A percentile compares a stretch with the other conserved stretches of the same genome.
Evolutionary conservation across 2,329 filamentous ascomycete genomes (phyloP).

Genomic region (Aspergillus costaricaensis): DNA sequence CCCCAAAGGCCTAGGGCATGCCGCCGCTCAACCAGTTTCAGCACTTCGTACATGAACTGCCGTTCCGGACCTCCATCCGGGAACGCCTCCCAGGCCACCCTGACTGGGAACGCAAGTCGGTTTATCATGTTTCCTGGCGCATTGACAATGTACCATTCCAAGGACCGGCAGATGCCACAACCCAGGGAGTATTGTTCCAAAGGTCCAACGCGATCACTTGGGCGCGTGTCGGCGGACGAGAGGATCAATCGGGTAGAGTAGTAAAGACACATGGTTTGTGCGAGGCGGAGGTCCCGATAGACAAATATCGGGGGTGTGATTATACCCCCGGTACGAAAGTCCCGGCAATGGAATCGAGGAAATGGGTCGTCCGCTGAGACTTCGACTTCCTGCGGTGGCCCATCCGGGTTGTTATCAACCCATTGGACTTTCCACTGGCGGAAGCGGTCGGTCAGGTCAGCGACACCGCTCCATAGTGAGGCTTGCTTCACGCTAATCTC

Average conservation of each 20-base stretch:
- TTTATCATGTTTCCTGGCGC: conserved; percentile 44
- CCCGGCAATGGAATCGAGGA: conserved; percentile 36
- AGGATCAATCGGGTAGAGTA: conserved; percentile 36
- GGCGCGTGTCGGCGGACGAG: conserved; percentile 36
- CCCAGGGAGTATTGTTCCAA: conserved; percentile 37
- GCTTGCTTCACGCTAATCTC: conserved; percentile 37
- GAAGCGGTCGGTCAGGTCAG: conserved; percentile 34
- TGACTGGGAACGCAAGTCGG: conserved; percentile 39
- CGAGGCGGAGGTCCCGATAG: conserved; percentile 40
- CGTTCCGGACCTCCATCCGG: conserved; percentile 36
- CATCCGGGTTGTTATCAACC: conserved; percentile 35
- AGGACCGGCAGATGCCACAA: conserved; percentile 38
- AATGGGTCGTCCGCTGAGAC: conserved; percentile 30
- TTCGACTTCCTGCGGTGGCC: conserved; percentile 29
- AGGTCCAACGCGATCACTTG: conserved; percentile 30
- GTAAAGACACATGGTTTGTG: conserved; percentile 42
- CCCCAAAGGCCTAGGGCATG: conserved; percentile 41
- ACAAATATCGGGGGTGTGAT: conserved; percentile 32
- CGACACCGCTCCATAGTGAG: conserved; percentile 38
- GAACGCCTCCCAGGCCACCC: conserved; percentile 42
- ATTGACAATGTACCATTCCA: conserved; percentile 39
- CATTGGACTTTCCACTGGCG: conserved; percentile 34
- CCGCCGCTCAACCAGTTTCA: conserved; percentile 37
- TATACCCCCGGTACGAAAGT: conserved; percentile 36
- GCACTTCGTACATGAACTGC: conserved; percentile 34